phyloP scores from a whole-genome alignment of 2,329 filamentous ascomycete species.

The Microdochium nivale region DNA sequence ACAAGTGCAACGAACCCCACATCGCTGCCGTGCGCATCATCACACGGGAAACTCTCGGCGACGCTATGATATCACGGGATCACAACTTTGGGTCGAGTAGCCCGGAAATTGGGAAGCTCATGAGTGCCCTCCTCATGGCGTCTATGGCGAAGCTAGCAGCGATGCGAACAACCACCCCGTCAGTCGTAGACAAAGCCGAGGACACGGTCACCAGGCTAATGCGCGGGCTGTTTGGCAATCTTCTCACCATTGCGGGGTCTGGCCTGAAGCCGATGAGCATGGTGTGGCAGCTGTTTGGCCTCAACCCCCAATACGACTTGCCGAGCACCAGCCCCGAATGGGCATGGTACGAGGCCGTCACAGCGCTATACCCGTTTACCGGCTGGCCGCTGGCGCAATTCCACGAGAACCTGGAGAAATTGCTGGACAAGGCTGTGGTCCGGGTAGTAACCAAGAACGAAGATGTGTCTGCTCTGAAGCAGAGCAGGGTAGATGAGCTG shows the following conservation, averaged over 20 bases:
- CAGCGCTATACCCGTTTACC: slow-evolving; percentile 10
- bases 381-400: slow-evolving; percentile 11
- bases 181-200: slow-evolving; percentile 5
- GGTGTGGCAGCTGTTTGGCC: slow-evolving; percentile 12
- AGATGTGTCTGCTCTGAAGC: slow-evolving; percentile 4
- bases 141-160: slow-evolving; percentile 15
- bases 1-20: slow-evolving; percentile 12
- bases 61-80: slow-evolving; percentile 4
- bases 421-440: slow-evolving; percentile 11
- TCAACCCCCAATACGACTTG: slow-evolving; percentile 8
- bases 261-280: slow-evolving; percentile 12
- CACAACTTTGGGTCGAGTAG: slow-evolving; percentile 6
- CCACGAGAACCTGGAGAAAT: slow-evolving; percentile 10
- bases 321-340: slow-evolving; percentile 7
- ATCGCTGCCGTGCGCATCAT: slow-evolving; percentile 12
- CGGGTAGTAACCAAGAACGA: slow-evolving; percentile 11
- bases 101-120: slow-evolving; percentile 9
- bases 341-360: slow-evolving; percentile 12
- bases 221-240: slow-evolving; percentile 17
- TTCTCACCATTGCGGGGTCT: slow-evolving; percentile 16
- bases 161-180: slow-evolving; percentile 9
- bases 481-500: slow-evolving; percentile 3
- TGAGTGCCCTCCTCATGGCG: slow-evolving; percentile 14
- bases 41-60: slow-evolving; percentile 10
- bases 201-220: slow-evolving; percentile 17